A percentile compares a stretch with the other conserved stretches of the same genome.
Conservation (phyloP, 345 rosid species). For the Erodium maritimum region DNA sequence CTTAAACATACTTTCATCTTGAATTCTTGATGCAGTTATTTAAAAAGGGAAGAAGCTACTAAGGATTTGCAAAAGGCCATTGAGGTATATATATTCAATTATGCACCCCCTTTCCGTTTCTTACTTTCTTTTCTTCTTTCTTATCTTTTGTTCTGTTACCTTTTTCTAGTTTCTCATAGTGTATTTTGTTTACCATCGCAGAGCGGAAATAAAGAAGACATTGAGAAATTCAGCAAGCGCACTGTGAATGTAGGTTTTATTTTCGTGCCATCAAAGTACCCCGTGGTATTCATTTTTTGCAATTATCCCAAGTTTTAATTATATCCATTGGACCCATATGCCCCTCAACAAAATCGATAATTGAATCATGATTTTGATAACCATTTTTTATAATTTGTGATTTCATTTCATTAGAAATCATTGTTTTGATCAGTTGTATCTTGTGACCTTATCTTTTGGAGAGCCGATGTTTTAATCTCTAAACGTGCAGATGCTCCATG, state of each 20-base stretch:
- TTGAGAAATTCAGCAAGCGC: slow-evolving; percentile 87
- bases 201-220: slow-evolving; percentile 76
- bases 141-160: not conserved
- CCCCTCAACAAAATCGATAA: too few relatives aligned
- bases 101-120: not conserved
- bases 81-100: slow-evolving; percentile 30
- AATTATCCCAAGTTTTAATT: too few relatives aligned
- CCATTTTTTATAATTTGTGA: too few relatives aligned
- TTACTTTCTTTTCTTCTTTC: slow-evolving; percentile 1
- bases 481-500: too few relatives aligned
- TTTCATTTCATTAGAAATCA: too few relatives aligned
- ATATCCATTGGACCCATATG: not conserved
- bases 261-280: not conserved
- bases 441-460: too few relatives aligned
- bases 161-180: not conserved
- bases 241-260: slow-evolving; percentile 57
- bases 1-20: not conserved
- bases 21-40: slow-evolving; percentile 48
- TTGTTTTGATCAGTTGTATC: too few relatives aligned
- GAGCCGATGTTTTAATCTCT: too few relatives aligned
- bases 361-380: too few relatives aligned
- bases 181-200: slow-evolving; percentile 12
- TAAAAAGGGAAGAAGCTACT: slow-evolving; percentile 75
- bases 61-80: slow-evolving; percentile 52
- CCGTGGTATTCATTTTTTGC: too few relatives aligned